Base-by-base conservation (phyloP, 345 rosid species). In the Citrus hindsii region DNA sequence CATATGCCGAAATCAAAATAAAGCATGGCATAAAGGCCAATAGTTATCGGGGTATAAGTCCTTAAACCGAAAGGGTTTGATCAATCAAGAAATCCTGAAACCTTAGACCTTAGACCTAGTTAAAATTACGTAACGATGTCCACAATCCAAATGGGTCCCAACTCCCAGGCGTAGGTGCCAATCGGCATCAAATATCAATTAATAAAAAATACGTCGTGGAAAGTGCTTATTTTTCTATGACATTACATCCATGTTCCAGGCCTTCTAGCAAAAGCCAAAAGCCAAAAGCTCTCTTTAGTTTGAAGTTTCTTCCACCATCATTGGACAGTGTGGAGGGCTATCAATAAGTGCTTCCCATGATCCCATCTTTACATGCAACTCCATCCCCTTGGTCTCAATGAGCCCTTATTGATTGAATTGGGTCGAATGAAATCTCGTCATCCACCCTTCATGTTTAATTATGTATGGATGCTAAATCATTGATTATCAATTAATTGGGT, bases 271-370 rank as follows among this genome's bases (percentile, higher is more conserved):
- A 61, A 24, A 64, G n/a, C 27, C 5, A 38, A 73, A 24, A 64
- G n/a, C 27, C 5, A 40, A 73, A 22, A 59, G 67, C 38, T 7
- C 1, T 37, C 79, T 76, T 76, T 27, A 18, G 72, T 32, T 65
- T 76, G 72, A 76, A 76, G 79, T 66, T 76, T 76, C 51, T 3
- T 65, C 79, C 5, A 32, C 79, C 42, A 66, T 76, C 72, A 66
- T 66, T 66, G 58, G 38, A 28, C 60, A 28, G 32, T 58, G 51
- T 71, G 33, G 0, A 27, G 12, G 13, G 56, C 9, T 27, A 42
- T 42, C 55, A 8, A 42, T 42, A 19, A 42, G 24, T 67, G 71
- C 71, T 38, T 67, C 51, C 51, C 51, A 46, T 46, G 51, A 46
- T 46, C 18, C 51, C 51, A 46, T 46, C 18, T 46, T 48, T 48